These are phyloP conservation scores for Coemansia sp. DNA, from an alignment of 192 early-diverging fungal species.

Conservation along the genomic window DNA sequence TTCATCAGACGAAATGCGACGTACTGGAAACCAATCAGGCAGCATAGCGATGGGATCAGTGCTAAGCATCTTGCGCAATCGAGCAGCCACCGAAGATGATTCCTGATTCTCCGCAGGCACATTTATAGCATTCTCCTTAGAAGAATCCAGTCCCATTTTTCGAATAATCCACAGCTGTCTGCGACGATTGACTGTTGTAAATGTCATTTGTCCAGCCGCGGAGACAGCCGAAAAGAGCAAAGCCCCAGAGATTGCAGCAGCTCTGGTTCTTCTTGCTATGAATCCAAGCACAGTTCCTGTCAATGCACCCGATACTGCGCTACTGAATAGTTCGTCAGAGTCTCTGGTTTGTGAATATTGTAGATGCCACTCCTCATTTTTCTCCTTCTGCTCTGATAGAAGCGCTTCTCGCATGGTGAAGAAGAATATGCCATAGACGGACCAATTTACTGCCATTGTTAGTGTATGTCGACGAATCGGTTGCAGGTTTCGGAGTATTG, in stretches of 20 bases:
- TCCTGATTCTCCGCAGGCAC: constrained; percentile 2
- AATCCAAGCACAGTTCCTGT: constrained; percentile 61
- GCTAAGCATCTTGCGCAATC: constrained; percentile 14
- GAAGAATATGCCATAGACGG: constrained; percentile 36
- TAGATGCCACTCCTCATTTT: constrained; percentile 55
- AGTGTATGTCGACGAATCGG: constrained; percentile 31
- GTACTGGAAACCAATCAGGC: constrained; percentile 63
- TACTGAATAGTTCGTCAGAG: constrained; percentile 64
- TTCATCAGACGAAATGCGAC: constrained; percentile 60
- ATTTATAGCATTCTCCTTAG: neutral
- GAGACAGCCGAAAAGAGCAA: constrained; percentile 58
- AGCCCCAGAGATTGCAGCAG: constrained; percentile 56
- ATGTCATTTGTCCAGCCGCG: constrained; percentile 53
- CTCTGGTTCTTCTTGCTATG: constrained; percentile 53
- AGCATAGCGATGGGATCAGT: constrained; percentile 49
- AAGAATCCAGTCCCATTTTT: constrained; percentile 7
- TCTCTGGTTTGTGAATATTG: constrained; percentile 62
- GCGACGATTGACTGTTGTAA: constrained; percentile 45
- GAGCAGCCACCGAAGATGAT: constrained; percentile 16
- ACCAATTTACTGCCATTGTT: constrained; percentile 48
- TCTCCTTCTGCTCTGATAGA: constrained; percentile 56
- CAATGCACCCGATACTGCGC: constrained; percentile 57
- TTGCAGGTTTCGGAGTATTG: constrained; percentile 48
- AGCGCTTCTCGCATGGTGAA: constrained; percentile 59
- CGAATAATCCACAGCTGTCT: constrained; percentile 59